Evolutionary conservation across 371 early-diverging fungal genomes (phyloP), one percentile per base, ranked within the genome.

Genomic region (Amoeboaphelidium protococcarum): DNA sequence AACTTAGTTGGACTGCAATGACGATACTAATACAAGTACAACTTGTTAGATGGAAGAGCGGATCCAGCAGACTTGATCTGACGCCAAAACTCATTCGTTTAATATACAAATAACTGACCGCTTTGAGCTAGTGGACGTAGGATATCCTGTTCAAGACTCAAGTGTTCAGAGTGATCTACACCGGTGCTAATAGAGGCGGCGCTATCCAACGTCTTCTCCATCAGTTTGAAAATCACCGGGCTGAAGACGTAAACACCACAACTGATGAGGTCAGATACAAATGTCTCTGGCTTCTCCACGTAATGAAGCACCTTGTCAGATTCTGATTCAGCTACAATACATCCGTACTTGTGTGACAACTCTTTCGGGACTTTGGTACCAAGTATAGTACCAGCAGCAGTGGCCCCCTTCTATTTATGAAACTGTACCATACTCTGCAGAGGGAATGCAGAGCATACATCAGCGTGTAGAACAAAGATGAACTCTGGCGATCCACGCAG

Each of bases 51-150:
- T 26, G 82, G 80, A 42, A 94, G 78, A 25, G 88, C 80, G n/a
- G 90, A 86, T 44, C 80, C 76, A 24, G 90, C 85, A 19, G 91
- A 83, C 61, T 89, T 94, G 64, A 94, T 77, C 58, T 88, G 84
- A 63, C 64, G 64, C 92, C 91, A 94, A 52, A 88, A 86, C 45
- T 77, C 76, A n/a, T 47, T 47, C 6, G 55, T 52, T 71, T 74
- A 42, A 55, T 61, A 58, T 19, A 80, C 82, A 58, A 73, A 87
- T 3, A 94, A 69, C 58, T 80, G 76, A 55, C 68, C 72, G 20
- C 68, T 61, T 49, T 73, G 78, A 13, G 90, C 78, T 51, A 94
- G 69, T 4, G 75, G 70, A 50, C 79, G 74, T 50, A 94, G 61
- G 10, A 91, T 68, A 60, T 94, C 91, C 58, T 80, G 79, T 61